Percentiles rank a stretch among this genome's conserved stretches.
Evolutionary conservation across 495 filamentous ascomycete genomes (phyloP).

Genomic region (Podospora fimiseda): DNA sequence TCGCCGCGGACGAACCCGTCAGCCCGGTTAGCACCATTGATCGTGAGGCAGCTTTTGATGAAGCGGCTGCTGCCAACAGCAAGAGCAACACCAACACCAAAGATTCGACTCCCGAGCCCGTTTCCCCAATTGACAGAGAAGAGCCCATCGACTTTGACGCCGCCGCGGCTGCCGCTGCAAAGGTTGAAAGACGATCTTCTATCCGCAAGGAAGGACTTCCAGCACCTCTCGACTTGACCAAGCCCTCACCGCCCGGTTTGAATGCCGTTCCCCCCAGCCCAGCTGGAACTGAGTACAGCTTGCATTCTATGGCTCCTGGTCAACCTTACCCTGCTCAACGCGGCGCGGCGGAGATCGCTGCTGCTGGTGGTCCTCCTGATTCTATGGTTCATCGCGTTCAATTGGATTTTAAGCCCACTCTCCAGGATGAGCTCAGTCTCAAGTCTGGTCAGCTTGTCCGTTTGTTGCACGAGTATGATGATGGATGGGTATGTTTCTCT

Average conservation of each 20-base stretch:
- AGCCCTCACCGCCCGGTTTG: slow-evolving; percentile 22
- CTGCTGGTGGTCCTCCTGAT: slow-evolving; percentile 50
- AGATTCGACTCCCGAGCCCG: slow-evolving; percentile 21
- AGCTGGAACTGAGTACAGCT: slow-evolving; percentile 53
- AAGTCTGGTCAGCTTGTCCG: slow-evolving; percentile 74
- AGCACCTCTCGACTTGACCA: slow-evolving; percentile 46
- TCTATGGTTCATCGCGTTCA: slow-evolving; percentile 79
- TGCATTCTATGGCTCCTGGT: slow-evolving; percentile 45
- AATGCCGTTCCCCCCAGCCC: slow-evolving; percentile 47
- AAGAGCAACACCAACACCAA: slow-evolving; percentile 27
- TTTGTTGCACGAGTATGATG: slow-evolving; percentile 92
- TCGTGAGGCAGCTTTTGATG: slow-evolving; percentile 11
- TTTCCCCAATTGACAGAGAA: slow-evolving; percentile 23
- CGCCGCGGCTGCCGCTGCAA: slow-evolving; percentile 34
- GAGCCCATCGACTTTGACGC: slow-evolving; percentile 32
- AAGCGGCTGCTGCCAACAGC: slow-evolving; percentile 22
- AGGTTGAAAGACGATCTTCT: slow-evolving; percentile 41
- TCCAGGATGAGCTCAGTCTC: slow-evolving; percentile 85
- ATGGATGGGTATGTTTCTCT: slow-evolving; percentile 77
- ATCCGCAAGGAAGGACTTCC: slow-evolving; percentile 28
- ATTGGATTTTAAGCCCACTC: slow-evolving; percentile 87
- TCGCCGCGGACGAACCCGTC: slow-evolving; percentile 24
- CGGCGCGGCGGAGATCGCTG: slow-evolving; percentile 47
- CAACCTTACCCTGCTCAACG: slow-evolving; percentile 36
- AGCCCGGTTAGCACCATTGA: slow-evolving; percentile 28